phyloP scores from a whole-genome alignment of 805 yeast species.

The Candida chauliodis region DNA sequence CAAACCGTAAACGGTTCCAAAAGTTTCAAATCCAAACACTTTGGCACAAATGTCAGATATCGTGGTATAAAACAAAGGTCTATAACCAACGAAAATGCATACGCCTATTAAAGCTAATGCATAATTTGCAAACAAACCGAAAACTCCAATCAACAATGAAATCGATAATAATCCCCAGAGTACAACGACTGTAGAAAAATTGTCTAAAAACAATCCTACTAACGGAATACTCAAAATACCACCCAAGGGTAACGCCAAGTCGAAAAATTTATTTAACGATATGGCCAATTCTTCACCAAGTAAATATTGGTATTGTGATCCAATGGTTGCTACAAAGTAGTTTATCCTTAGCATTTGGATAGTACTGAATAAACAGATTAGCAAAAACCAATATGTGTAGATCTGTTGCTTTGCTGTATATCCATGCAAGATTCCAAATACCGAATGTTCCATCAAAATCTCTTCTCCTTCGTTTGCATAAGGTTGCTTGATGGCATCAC shows the following conservation, averaged over 20 bases:
- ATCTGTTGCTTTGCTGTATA: constrained; percentile 47
- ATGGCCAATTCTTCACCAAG: constrained; percentile 39
- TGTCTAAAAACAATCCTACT: constrained; percentile 49
- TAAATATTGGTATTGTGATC: constrained; percentile 50
- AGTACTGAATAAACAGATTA: constrained; percentile 49
- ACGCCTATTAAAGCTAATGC: constrained; percentile 44
- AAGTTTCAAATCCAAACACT: constrained; percentile 59
- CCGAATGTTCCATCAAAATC: constrained; percentile 28
- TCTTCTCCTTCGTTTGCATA: constrained; percentile 50
- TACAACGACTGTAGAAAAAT: constrained; percentile 45
- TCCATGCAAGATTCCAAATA: constrained; percentile 55
- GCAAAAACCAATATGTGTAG: constrained; percentile 49
- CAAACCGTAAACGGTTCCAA: constrained; percentile 58
- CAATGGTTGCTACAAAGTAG: constrained; percentile 57
- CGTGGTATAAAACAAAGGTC: constrained; percentile 59
- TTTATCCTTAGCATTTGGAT: constrained; percentile 56
- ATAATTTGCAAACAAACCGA: constrained; percentile 44
- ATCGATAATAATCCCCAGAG: constrained; percentile 36
- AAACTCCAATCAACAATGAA: constrained; percentile 44
- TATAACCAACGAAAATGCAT: constrained; percentile 46
- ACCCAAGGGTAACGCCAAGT: constrained; percentile 53
- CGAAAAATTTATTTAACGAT: constrained; percentile 45
- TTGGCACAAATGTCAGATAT: constrained; percentile 59
- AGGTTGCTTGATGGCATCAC: constrained; percentile 53
- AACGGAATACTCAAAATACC: constrained; percentile 54